phyloP scores from a whole-genome alignment of 495 filamentous ascomycete species.

The Penicillium soppii region DNA sequence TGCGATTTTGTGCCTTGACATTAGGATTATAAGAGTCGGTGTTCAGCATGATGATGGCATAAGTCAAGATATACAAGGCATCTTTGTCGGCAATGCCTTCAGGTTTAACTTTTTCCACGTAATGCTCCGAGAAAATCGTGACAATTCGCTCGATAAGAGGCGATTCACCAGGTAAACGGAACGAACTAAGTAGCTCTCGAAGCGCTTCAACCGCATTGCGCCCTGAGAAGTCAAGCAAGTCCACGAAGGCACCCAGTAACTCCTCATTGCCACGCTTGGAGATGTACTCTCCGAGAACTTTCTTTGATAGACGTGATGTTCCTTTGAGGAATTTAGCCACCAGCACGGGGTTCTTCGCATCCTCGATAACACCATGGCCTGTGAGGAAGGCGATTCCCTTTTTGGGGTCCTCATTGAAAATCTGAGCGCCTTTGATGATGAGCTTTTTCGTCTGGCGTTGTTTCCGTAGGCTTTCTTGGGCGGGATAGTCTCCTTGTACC shows the following conservation, averaged over 20 bases:
- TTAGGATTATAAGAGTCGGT: constrained; percentile 96
- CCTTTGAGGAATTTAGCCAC: constrained; percentile 83
- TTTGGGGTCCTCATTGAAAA: constrained; percentile 95
- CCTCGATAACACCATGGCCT: constrained; percentile 77
- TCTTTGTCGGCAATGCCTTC: constrained; percentile 84
- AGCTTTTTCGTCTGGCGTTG: constrained; percentile 78
- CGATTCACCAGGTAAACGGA: constrained; percentile 92
- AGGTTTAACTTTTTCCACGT: constrained; percentile 68
- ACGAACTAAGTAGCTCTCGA: constrained; percentile 82
- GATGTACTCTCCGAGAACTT: constrained; percentile 83
- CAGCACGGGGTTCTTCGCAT: constrained; percentile 66
- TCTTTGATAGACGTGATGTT: constrained; percentile 86
- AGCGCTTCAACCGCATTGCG: constrained; percentile 89
- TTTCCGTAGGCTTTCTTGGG: constrained; percentile 59
- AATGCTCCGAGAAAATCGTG: constrained; percentile 80
- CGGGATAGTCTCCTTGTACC: constrained; percentile 63
- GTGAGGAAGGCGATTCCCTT: constrained; percentile 83
- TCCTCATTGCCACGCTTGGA: constrained; percentile 84
- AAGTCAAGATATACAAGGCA: constrained; percentile 85
- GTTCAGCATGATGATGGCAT: constrained; percentile 94
- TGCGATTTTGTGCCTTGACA: constrained; percentile 74
- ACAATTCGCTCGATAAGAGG: constrained; percentile 92
- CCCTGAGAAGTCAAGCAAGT: constrained; percentile 79
- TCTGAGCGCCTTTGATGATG: constrained; percentile 82
- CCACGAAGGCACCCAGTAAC: constrained; percentile 79